These are phyloP conservation scores for Pichia norvegensis DNA, from an alignment of 1,139 yeast genomes.

Conservation along the genomic window DNA sequence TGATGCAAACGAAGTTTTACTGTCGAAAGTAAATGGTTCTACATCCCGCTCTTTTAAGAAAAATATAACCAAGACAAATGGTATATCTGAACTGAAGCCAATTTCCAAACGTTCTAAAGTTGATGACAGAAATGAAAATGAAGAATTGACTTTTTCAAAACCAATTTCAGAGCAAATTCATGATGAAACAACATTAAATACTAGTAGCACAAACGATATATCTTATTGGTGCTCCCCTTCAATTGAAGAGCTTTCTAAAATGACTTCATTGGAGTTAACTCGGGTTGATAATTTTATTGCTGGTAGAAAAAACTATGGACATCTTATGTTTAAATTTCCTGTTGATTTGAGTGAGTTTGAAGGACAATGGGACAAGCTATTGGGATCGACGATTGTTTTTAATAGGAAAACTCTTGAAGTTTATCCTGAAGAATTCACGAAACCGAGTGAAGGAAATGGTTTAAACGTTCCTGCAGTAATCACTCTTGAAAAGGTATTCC, in stretches of 20 bases:
- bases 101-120: slow-evolving; percentile 15
- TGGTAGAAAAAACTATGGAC: slow-evolving; percentile 73
- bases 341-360: slow-evolving; percentile 60
- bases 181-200: not conserved
- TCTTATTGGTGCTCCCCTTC: slow-evolving; percentile 76
- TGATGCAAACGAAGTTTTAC: slow-evolving; percentile 24
- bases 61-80: not conserved
- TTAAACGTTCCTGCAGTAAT: slow-evolving; percentile 81
- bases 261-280: slow-evolving; percentile 45
- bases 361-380: slow-evolving; percentile 36
- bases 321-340: slow-evolving; percentile 60
- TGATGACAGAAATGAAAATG: slow-evolving; percentile 2
- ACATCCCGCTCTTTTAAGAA: slow-evolving; percentile 4
- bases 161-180: slow-evolving; percentile 13
- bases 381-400: slow-evolving; percentile 55
- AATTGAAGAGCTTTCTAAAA: slow-evolving; percentile 41
- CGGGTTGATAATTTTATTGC: slow-evolving; percentile 60
- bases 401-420: slow-evolving; percentile 55
- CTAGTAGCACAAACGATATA: no score
- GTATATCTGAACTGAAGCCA: slow-evolving; percentile 15
- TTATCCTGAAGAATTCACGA: slow-evolving; percentile 47
- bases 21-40: slow-evolving; percentile 4
- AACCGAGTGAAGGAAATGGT: slow-evolving; percentile 66
- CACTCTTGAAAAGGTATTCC: slow-evolving; percentile 60
- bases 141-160: slow-evolving; percentile 7